phyloP scores from a whole-genome alignment of 352 stramenopile genomes.

The Globisporangium cylindrosporum region DNA sequence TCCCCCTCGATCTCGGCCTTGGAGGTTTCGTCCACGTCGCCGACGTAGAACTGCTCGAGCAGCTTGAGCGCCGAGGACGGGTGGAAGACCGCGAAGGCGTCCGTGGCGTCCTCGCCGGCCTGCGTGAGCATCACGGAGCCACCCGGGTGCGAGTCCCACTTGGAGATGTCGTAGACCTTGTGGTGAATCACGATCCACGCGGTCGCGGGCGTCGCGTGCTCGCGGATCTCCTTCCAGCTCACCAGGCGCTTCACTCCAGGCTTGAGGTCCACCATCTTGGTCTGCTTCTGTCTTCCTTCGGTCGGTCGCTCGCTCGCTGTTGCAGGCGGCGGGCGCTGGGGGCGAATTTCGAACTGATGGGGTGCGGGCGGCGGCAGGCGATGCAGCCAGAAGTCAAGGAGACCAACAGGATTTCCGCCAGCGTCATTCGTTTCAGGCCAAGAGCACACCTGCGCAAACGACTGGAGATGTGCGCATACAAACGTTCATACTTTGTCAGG shows the following conservation, averaged over 20 bases:
- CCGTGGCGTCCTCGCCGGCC: conserved; percentile 97
- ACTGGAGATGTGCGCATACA: background rate
- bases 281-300: background rate
- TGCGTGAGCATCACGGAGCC: conserved; percentile 97
- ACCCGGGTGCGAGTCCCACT: conserved; percentile 82
- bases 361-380: background rate
- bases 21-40: conserved; percentile 89
- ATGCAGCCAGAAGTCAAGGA: background rate
- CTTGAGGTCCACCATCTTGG: conserved; percentile 66
- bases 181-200: conserved; percentile 90
- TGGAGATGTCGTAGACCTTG: conserved; percentile 91
- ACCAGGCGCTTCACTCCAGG: conserved; percentile 51
- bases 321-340: background rate
- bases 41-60: conserved; percentile 97
- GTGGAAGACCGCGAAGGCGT: conserved; percentile 98
- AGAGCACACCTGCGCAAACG: background rate
- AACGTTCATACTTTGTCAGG: background rate
- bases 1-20: conserved; percentile 22
- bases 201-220: conserved; percentile 72
- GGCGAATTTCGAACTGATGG: conserved; percentile 8
- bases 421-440: background rate
- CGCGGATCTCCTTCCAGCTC: conserved; percentile 70
- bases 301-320: background rate
- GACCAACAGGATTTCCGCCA: background rate
- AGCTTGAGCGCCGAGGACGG: conserved; percentile 90